Percentiles rank a stretch among this genome's conserved stretches.
Evolutionary conservation across 495 filamentous ascomycete species (phyloP).

Genomic region (Jackrogersella multiformis): DNA sequence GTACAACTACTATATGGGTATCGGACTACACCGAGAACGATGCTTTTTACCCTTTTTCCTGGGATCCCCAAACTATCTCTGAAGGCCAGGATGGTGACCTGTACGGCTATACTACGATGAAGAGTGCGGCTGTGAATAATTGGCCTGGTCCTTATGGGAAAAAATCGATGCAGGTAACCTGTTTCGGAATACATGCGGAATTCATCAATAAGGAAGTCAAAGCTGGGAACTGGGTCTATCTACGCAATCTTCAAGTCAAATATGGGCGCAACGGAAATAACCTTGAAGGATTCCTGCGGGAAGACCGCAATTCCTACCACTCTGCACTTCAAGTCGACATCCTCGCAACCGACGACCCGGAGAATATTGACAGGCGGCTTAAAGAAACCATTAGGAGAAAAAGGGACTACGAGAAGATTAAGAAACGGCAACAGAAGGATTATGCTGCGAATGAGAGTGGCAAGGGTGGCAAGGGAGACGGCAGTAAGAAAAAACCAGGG

Average conservation of each 20-base stretch:
- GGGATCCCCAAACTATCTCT: slow-evolving; percentile 50
- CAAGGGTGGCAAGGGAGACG: slow-evolving; percentile 39
- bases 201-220: slow-evolving; percentile 65
- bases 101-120: slow-evolving; percentile 43
- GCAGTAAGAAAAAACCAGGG: slow-evolving; percentile 51
- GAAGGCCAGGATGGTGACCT: slow-evolving; percentile 48
- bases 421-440: slow-evolving; percentile 58
- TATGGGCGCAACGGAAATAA: slow-evolving; percentile 56
- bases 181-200: slow-evolving; percentile 74
- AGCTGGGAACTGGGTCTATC: slow-evolving; percentile 65
- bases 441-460: slow-evolving; percentile 29
- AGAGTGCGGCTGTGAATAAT: slow-evolving; percentile 25
- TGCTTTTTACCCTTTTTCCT: slow-evolving; percentile 66
- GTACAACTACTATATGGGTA: slow-evolving; percentile 72
- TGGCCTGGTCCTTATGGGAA: slow-evolving; percentile 86
- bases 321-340: slow-evolving; percentile 64
- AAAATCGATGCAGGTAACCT: slow-evolving; percentile 73
- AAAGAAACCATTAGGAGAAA: slow-evolving; percentile 71
- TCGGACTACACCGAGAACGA: slow-evolving; percentile 86
- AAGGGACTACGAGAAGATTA: slow-evolving; percentile 66
- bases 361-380: slow-evolving; percentile 62
- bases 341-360: slow-evolving; percentile 47
- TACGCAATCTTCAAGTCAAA: slow-evolving; percentile 81
- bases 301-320: slow-evolving; percentile 60
- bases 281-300: slow-evolving; percentile 78